phyloP scores from a whole-genome alignment of 371 early-diverging fungal species.

The Blakeslea trispora region DNA sequence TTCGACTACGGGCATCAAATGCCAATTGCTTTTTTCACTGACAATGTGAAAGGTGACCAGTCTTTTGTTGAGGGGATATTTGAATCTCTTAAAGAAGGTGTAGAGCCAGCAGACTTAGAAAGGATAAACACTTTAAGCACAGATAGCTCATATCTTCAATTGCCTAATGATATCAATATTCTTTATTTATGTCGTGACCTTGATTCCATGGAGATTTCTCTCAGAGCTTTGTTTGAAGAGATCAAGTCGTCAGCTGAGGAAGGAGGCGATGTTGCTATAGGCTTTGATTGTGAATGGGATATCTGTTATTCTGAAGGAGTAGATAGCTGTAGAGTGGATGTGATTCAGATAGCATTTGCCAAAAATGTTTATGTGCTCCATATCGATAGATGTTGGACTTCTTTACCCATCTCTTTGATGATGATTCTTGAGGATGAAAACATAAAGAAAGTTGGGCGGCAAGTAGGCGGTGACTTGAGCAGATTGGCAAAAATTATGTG shows the following conservation, averaged over 20 bases:
- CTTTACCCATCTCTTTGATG: not conserved
- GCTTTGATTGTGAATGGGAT: slow-evolving; percentile 1
- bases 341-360: not conserved
- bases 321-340: not conserved
- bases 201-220: not conserved
- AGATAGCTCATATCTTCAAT: not conserved
- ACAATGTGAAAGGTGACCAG: not conserved
- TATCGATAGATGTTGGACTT: not conserved
- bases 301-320: not conserved
- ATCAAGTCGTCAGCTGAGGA: not conserved
- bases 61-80: not conserved
- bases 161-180: not conserved
- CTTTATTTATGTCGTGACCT: not conserved
- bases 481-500: no score
- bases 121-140: not conserved
- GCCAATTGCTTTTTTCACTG: slow-evolving; percentile 4
- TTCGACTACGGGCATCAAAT: not conserved
- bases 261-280: not conserved
- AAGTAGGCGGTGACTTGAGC: not conserved
- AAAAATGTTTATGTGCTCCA: not conserved
- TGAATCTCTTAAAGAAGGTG: not conserved
- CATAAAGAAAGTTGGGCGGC: slow-evolving; percentile 1
- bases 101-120: not conserved
- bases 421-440: not conserved
- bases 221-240: no score